phyloP scores from a whole-genome alignment of 495 filamentous ascomycete genomes.

The Parathielavia appendiculata region DNA sequence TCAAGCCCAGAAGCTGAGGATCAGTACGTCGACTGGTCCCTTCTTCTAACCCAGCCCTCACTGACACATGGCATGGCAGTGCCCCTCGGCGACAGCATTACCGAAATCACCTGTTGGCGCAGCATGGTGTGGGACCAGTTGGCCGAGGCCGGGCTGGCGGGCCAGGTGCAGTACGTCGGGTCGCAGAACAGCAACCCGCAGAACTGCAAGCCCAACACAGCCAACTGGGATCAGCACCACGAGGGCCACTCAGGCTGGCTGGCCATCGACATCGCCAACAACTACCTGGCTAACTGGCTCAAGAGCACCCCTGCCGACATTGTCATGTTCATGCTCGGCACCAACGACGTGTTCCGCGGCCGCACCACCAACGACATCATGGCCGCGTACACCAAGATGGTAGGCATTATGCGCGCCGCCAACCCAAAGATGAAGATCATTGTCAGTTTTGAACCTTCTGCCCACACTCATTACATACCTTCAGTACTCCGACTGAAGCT shows the following conservation, averaged over 20 bases:
- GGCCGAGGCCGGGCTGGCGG: conserved; percentile 24
- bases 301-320: conserved; percentile 36
- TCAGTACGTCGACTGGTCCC: not conserved
- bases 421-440: conserved; percentile 40
- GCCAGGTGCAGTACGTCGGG: conserved; percentile 39
- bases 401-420: conserved; percentile 30
- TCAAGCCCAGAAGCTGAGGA: conserved; percentile 23
- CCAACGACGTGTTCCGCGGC: conserved; percentile 37
- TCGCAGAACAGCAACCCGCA: conserved; percentile 37
- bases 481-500: no score
- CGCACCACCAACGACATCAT: conserved; percentile 33
- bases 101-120: conserved; percentile 43
- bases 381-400: conserved; percentile 36
- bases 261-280: conserved; percentile 43
- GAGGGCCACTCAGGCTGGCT: conserved; percentile 44
- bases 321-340: conserved; percentile 43
- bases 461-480: not conserved
- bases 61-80: conserved; percentile 19
- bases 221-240: conserved; percentile 36
- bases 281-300: conserved; percentile 38
- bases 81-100: conserved; percentile 41
- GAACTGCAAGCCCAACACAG: conserved; percentile 27
- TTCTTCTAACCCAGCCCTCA: not conserved
- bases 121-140: conserved; percentile 37
- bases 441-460: conserved; percentile 22